phyloP scores from a whole-genome alignment of 2,329 filamentous ascomycete genomes.

The Hypoxylon sp. region DNA sequence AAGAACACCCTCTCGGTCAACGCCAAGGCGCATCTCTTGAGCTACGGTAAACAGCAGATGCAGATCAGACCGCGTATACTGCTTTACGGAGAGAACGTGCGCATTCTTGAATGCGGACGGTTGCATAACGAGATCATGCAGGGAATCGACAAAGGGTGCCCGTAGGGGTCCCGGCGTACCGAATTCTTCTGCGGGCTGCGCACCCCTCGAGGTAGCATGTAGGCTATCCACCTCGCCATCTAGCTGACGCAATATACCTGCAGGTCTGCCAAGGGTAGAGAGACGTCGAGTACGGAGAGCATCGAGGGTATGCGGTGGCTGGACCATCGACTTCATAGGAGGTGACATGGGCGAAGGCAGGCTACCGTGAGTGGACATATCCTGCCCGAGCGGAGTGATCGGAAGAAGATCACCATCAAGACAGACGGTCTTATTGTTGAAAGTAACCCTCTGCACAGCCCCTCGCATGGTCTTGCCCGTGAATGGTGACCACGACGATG shows the following conservation, averaged over 20 bases:
- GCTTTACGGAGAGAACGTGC: constrained; percentile 91
- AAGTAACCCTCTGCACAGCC: constrained; percentile 80
- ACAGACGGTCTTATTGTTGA: constrained; percentile 81
- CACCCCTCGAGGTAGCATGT: constrained; percentile 46
- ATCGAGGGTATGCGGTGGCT: constrained; percentile 56
- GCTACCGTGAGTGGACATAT: constrained; percentile 79
- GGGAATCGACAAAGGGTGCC: constrained; percentile 69
- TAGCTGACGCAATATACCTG: constrained; percentile 51
- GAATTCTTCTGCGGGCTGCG: constrained; percentile 61
- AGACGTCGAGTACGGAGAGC: constrained; percentile 55
- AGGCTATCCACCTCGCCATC: constrained; percentile 55
- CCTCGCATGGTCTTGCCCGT: constrained; percentile 77
- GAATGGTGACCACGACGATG: constrained; percentile 77
- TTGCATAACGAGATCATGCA: constrained; percentile 80
- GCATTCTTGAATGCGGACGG: constrained; percentile 88
- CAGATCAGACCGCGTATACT: constrained; percentile 89
- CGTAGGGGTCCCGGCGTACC: constrained; percentile 64
- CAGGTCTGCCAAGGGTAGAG: constrained; percentile 52
- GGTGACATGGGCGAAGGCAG: constrained; percentile 68
- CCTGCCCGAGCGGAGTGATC: constrained; percentile 73
- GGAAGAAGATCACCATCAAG: constrained; percentile 76
- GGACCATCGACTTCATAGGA: constrained; percentile 67
- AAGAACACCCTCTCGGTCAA: constrained; percentile 91
- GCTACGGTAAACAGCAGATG: constrained; percentile 96
- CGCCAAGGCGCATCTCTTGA: constrained; percentile 96